Base-by-base conservation (phyloP, 768 basidiomycete species). In the Cystobasidium ongulense region DNA sequence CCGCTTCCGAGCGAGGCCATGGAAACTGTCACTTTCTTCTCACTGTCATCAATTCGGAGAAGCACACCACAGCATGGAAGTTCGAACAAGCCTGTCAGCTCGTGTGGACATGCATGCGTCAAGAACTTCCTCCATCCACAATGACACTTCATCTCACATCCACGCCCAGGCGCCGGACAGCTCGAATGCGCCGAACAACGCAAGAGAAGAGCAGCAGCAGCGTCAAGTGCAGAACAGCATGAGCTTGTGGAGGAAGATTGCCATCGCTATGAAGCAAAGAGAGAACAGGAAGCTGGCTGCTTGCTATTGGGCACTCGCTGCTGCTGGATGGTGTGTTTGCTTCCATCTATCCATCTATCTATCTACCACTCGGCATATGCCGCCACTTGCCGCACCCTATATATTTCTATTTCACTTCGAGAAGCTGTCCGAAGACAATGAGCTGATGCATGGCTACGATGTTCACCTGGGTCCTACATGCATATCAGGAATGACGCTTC, bases 241-340 rank as follows among this genome's bases (percentile, higher is more conserved):
- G 46, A 29, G 33, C 33, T 29, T 59, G 23, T 27, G 3, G 4
- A 27, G 23, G 63, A 64, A 23, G 25, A 11, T 64, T 4, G 27
- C 8, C 15, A 41, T 36, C 7, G 8, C 43, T 11, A 2, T 39
- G 2, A 64, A 46, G 27, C 17, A 53, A n/a, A 23, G 68, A 36
- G 68, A 71, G 33, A 59, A 71, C 53, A 54, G 33, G 18, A 52
- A 59, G 25, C 54, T 71, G 18, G 52, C 7, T 59, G 68, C 68
- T 23, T 54, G 52, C 50, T 59, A 57, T 35, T 71, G 68, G 68
- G 29, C 52, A 5, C 38, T 54, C 21, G 68, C 29, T 23, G 54
- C 68, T 35, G 68, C 68, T 36, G 68, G 68, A 8, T 71, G 68
- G 68, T 71, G 68, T 59, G 57, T 7, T 15, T 59, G 57, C 21